These are phyloP conservation scores for Marasmius fiardii DNA, from an alignment of 1,284 basidiomycete species.

Conservation along the genomic window DNA sequence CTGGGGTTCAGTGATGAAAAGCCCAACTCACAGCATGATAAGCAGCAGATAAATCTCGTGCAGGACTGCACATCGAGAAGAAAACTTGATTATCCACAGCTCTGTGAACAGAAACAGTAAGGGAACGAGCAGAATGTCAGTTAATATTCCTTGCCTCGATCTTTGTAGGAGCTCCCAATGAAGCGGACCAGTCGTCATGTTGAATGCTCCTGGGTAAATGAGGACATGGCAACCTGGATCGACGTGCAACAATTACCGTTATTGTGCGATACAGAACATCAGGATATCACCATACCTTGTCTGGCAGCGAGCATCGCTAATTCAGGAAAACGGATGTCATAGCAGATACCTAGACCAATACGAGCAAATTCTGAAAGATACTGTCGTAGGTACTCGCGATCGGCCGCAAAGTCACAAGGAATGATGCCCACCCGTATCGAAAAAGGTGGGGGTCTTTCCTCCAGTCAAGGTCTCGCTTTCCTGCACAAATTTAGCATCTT, in stretches of 20 bases:
- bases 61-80: conserved; percentile 94
- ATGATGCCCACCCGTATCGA: conserved; percentile 74
- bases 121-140: background rate
- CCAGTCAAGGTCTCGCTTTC: conserved; percentile 93
- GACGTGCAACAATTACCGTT: background rate
- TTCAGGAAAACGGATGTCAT: conserved; percentile 94
- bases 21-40: conserved; percentile 77
- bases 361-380: conserved; percentile 71
- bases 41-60: conserved; percentile 75
- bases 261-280: background rate
- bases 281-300: conserved; percentile 49
- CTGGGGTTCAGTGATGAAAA: conserved; percentile 12
- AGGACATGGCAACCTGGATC: conserved; percentile 78
- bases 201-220: conserved; percentile 91
- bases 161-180: conserved; percentile 96
- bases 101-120: conserved; percentile 34
- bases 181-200: conserved; percentile 89
- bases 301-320: conserved; percentile 90
- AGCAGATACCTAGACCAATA: conserved; percentile 90
- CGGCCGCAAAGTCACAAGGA: background rate
- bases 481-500: conserved; percentile 43
- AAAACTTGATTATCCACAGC: conserved; percentile 97
- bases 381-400: background rate
- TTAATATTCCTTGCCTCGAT: conserved; percentile 57
- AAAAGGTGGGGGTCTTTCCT: conserved; percentile 75